These are phyloP conservation scores for Eucalyptus lansdowneana DNA, from an alignment of 345 rosid species.

Conservation along the genomic window DNA sequence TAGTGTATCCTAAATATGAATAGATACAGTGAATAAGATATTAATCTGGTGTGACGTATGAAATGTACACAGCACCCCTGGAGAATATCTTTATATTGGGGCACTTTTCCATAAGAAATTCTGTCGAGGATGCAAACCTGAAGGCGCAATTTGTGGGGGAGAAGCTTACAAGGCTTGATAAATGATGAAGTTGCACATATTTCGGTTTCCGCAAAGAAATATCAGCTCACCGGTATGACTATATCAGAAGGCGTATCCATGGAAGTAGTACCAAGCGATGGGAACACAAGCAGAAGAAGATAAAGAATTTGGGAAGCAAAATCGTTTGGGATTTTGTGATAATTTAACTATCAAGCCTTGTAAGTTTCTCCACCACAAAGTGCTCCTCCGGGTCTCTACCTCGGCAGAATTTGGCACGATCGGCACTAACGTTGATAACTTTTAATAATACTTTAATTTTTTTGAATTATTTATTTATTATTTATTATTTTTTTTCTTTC, in stretches of 20 bases:
- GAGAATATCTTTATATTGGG: background rate
- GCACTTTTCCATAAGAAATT: background rate
- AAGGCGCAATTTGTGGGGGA: background rate
- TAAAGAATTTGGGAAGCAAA: background rate
- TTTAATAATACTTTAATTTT: no score
- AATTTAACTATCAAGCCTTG: background rate
- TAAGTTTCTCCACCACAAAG: background rate
- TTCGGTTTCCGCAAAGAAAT: background rate
- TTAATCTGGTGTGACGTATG: background rate
- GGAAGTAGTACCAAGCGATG: background rate
- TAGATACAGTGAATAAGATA: background rate
- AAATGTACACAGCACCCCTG: background rate
- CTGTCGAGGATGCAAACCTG: background rate
- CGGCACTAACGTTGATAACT: no score
- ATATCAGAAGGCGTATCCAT: background rate
- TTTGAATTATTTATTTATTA: no score
- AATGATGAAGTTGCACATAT: background rate
- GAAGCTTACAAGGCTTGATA: background rate
- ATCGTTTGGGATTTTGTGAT: background rate
- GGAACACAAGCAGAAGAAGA: background rate
- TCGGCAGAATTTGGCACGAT: background rate
- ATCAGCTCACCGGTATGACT: background rate
- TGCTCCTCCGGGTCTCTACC: background rate
- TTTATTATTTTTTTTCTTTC: accelerated
- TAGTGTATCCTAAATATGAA: background rate